Evolutionary conservation across 495 filamentous ascomycete species (phyloP).

Genomic region (Penicillium lagena): DNA sequence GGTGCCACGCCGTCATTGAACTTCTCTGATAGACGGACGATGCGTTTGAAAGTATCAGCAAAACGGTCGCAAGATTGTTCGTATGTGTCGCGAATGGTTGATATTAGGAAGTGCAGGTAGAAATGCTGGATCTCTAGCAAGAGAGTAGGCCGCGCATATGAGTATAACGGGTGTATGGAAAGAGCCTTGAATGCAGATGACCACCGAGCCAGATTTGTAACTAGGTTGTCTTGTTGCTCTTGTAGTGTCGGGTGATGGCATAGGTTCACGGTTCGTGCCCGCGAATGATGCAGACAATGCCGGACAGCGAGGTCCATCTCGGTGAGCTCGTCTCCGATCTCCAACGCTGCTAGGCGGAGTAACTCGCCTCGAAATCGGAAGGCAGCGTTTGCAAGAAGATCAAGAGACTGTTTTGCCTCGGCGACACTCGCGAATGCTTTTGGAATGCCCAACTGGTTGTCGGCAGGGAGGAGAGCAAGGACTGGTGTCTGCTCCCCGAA

Average conservation of each 20-base stretch:
- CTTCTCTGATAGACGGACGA: background rate
- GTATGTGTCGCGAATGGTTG: background rate
- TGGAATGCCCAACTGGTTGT: background rate
- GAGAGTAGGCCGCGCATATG: background rate
- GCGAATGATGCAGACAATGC: background rate
- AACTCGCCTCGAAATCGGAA: background rate
- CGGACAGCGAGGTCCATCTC: background rate
- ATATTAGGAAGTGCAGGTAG: background rate
- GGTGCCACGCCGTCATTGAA: background rate
- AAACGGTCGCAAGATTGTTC: background rate
- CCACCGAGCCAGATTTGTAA: background rate
- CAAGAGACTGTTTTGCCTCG: background rate
- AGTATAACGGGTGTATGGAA: background rate
- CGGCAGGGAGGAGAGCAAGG: background rate
- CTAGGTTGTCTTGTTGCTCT: background rate
- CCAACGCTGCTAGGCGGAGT: background rate
- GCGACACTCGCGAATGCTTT: background rate
- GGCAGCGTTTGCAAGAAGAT: background rate
- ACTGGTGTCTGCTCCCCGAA: background rate
- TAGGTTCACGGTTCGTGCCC: background rate
- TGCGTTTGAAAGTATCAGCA: background rate
- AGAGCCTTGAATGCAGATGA: background rate
- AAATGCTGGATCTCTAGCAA: conserved; percentile 1
- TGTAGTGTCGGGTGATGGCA: background rate
- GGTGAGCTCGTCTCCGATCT: background rate